Percentiles rank a stretch among this genome's conserved stretches.
Conservation (phyloP, 345 rosid species). For the Euclidium syriacum region DNA sequence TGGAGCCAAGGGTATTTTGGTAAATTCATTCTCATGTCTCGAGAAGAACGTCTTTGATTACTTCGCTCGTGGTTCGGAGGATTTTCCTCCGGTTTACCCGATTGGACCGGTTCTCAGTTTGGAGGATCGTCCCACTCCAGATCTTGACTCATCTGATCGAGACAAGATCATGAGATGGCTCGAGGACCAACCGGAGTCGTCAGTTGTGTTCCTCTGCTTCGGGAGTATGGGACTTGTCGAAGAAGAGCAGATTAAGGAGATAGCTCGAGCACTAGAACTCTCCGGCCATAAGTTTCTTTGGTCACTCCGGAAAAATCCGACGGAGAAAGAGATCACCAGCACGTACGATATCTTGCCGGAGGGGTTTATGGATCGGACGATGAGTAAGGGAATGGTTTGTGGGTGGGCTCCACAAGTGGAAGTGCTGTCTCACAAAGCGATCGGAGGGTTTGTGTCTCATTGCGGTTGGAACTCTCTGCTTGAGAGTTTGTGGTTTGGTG, state of each 20-base stretch:
- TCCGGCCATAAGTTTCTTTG: background rate
- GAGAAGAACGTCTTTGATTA: conserved; percentile 25
- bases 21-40: conserved; percentile 34
- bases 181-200: background rate
- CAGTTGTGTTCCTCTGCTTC: background rate
- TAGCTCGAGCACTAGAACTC: background rate
- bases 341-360: conserved; percentile 14
- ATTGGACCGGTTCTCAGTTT: no score
- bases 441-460: conserved; percentile 34
- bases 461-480: background rate
- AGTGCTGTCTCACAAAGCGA: conserved; percentile 31
- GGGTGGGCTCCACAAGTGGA: no score
- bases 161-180: background rate
- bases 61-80: background rate
- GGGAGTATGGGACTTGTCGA: background rate
- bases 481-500: background rate
- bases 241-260: background rate
- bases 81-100: conserved; percentile 21
- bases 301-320: background rate
- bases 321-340: conserved; percentile 6
- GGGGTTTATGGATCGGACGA: conserved; percentile 35
- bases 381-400: conserved; percentile 12
- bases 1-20: conserved; percentile 31
- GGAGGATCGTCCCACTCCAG: background rate
- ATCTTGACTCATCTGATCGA: conserved; percentile 4